Base-by-base conservation (phyloP, 805 yeast species). In the Saturnispora kantuleensis region DNA sequence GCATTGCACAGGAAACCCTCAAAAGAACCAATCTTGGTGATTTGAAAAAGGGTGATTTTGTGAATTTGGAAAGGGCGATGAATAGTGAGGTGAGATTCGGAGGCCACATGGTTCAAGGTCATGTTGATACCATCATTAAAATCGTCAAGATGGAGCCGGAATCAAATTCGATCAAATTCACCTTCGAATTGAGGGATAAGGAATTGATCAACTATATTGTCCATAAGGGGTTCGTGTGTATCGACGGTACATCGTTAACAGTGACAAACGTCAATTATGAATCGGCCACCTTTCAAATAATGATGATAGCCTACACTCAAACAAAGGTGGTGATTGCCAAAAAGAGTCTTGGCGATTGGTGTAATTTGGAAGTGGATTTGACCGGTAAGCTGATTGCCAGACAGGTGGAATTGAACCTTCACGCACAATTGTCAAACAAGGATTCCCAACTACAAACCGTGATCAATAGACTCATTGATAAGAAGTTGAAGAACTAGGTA, bases 31-130 rank as follows among this genome's bases (percentile, higher is more conserved):
- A 84, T 51, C 65, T 93, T 37, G 90, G 88, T 1, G 63, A 63
- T 9, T 71, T 90, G 60, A 58, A 53, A 17, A 39, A 46, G 2
- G 89, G 86, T 2, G 60, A 74, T 15, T 71, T 70, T 47, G 96
- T 93, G 16, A 90, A 93, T 59, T 68, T 90, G 49, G 99, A 93
- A 62, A 71, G 99, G 47, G 99, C 99, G 0, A 87, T 93, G 30
- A 69, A 79, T 2, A 70, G 68, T 11, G 86, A 84, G 43, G 85
- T 79, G 6, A 70, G 98, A 50, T 77, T 89, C 56, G 99, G 99
- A 18, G 99, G 99, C 1, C 99, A 93, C 63, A 77, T 90, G 51
- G 99, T 93, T 2, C 98, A 93, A 57, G 99, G 98, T 5, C 99
- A 93, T 66, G 87, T 93, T 28, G 99, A 93, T 60, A 85, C 96